These are phyloP conservation scores for Ceratobasidium sp. DNA, from an alignment of 1,284 basidiomycete genomes.

Conservation along the genomic window DNA sequence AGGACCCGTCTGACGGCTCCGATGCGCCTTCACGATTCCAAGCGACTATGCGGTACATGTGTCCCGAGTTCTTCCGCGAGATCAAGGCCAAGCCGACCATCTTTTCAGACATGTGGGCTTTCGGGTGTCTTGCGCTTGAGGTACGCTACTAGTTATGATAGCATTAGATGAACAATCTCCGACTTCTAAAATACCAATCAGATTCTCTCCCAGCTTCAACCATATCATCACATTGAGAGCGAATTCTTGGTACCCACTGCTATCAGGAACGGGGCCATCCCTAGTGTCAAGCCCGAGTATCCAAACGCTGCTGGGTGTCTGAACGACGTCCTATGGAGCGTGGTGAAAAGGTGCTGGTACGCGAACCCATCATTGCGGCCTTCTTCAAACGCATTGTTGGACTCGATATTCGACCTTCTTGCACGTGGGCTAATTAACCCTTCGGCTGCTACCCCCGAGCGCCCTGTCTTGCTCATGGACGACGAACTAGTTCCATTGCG, in stretches of 20 bases:
- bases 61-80: slow-evolving; percentile 8
- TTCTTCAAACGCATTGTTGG: neutral
- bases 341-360: slow-evolving; percentile 16
- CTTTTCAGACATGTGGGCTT: slow-evolving; percentile 33
- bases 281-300: slow-evolving; percentile 20
- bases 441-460: neutral
- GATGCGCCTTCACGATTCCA: slow-evolving; percentile 24
- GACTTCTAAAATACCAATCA: neutral
- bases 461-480: neutral
- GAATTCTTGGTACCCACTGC: neutral
- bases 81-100: slow-evolving; percentile 3
- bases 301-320: slow-evolving; percentile 22
- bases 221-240: slow-evolving; percentile 23
- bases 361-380: neutral
- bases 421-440: slow-evolving; percentile 5
- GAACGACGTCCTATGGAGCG: slow-evolving; percentile 17
- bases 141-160: neutral
- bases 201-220: neutral
- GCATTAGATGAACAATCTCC: neutral
- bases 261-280: neutral
- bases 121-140: slow-evolving; percentile 33
- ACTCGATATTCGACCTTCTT: neutral
- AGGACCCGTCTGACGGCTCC: neutral
- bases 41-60: slow-evolving; percentile 26
- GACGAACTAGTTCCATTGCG: neutral